Conservation (phyloP, 2,329 filamentous ascomycete species). For the Epichloe aotearoae region DNA sequence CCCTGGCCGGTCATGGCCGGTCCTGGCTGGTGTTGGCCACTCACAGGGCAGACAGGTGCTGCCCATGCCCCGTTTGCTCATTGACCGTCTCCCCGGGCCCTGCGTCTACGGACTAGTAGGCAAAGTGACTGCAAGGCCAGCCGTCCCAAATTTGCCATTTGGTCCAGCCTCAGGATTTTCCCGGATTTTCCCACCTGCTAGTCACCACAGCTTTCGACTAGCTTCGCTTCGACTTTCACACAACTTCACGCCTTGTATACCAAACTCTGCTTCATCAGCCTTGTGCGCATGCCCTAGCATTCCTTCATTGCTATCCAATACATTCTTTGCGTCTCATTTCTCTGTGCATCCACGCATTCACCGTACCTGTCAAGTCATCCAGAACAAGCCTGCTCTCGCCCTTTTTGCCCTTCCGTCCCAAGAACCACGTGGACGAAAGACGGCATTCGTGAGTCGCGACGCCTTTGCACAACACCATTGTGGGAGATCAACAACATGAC, state of each 20-base stretch:
- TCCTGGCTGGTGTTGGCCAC: too few species aligned
- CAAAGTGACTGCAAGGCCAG: conserved; percentile 6
- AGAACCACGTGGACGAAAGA: conserved; percentile 3
- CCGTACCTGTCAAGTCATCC: not conserved
- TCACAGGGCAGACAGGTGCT: too few species aligned
- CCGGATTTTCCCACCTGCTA: conserved; percentile 19
- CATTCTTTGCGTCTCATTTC: conserved; percentile 2
- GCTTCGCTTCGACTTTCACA: conserved; percentile 8
- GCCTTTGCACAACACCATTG: not conserved
- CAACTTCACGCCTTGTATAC: conserved; percentile 6
- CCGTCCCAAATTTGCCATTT: conserved; percentile 20
- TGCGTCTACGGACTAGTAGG: not conserved
- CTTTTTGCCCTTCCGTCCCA: conserved; percentile 1
- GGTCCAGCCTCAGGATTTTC: conserved; percentile 22
- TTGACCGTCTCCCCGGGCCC: conserved; percentile 1
- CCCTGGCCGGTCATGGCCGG: too few species aligned
- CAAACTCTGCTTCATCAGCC: conserved; percentile 1
- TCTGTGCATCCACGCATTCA: conserved; percentile 1
- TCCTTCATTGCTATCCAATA: conserved; percentile 3
- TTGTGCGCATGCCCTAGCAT: conserved; percentile 4
- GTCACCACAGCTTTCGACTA: conserved; percentile 5
- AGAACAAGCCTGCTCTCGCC: not conserved
- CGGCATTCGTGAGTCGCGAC: conserved; percentile 1
- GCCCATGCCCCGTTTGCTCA: not conserved
- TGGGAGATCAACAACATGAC: conserved; percentile 36